Evolutionary conservation across 768 basidiomycete species (phyloP), one percentile per base, ranked within the genome.

Genomic region (Cystofilobasidium macerans): DNA sequence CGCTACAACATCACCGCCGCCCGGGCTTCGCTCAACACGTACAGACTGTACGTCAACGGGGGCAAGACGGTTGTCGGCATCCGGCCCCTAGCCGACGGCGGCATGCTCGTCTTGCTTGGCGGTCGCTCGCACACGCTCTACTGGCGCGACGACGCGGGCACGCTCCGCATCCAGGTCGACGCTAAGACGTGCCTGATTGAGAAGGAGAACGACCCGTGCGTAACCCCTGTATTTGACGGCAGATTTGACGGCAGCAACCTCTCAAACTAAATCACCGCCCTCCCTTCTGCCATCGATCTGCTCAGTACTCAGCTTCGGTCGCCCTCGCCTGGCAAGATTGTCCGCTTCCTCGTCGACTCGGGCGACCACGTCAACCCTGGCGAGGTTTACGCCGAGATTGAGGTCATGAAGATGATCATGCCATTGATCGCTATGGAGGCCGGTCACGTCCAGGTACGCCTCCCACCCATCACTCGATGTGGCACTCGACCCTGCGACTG

Each of bases 111-210:
- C 67, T 80, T 89, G 33, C 81, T 99, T 67, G 89, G 93, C 72
- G 94, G 90, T 64, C 87, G 87, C 74, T 93, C 91, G 75, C 95
- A 99, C 78, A 93, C 95, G 28, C 82, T 95, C 61, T 99, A 99
- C 78, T 98, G 90, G 91, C 82, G 90, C 62, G 95, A 97, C 76
- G 95, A 99, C 79, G 95, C 98, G 62, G 95, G 92, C 63, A 88
- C 90, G 12, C 79, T 92, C 70, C 80, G 89, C 70, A 76, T 98
- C 73, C 85, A 86, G 47, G 66, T 99, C 67, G 94, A 99, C 77
- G 83, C 91, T 61, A 94, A 97, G 82, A 99, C 95, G 20, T 95
- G 93, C 76, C 81, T 97, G 78, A 92, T 99, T 71, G 95, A 97
- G 77, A 93, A 98, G 78, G 95, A 99, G 81, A 97, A 97, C 72